phyloP scores from a whole-genome alignment of 2,329 filamentous ascomycete genomes.

The Onygena corvina region DNA sequence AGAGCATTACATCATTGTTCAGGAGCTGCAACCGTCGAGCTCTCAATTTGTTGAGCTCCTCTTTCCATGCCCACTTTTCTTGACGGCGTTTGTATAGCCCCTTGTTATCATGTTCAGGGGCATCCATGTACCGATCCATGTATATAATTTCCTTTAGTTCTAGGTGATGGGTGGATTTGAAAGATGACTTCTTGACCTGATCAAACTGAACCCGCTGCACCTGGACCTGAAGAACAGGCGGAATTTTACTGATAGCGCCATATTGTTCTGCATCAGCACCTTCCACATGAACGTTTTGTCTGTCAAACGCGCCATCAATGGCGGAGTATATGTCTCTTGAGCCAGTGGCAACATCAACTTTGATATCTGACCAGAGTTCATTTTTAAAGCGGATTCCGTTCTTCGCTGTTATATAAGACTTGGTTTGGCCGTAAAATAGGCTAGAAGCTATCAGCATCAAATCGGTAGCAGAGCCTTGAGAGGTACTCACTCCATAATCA shows the following conservation, averaged over 20 bases:
- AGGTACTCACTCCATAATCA: slow-evolving; percentile 50
- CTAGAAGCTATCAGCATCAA: no score
- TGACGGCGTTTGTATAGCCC: slow-evolving; percentile 54
- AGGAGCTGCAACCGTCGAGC: slow-evolving; percentile 35
- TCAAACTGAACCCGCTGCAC: slow-evolving; percentile 73
- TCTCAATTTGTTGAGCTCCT: slow-evolving; percentile 46
- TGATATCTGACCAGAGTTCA: slow-evolving; percentile 51
- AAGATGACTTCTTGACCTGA: slow-evolving; percentile 44
- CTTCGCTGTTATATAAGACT: slow-evolving; percentile 36
- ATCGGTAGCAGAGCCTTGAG: no score
- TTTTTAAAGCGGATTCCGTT: slow-evolving; percentile 39
- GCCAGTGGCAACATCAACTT: slow-evolving; percentile 46
- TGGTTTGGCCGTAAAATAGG: slow-evolving; percentile 40
- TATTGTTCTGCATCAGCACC: slow-evolving; percentile 50
- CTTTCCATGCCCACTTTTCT: slow-evolving; percentile 59
- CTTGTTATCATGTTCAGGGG: slow-evolving; percentile 47
- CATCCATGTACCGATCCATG: slow-evolving; percentile 73
- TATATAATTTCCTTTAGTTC: slow-evolving; percentile 70
- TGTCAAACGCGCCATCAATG: slow-evolving; percentile 73
- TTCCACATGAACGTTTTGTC: slow-evolving; percentile 58
- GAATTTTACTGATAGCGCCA: slow-evolving; percentile 60
- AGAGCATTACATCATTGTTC: slow-evolving; percentile 21
- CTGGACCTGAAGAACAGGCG: slow-evolving; percentile 77
- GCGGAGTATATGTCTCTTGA: slow-evolving; percentile 66
- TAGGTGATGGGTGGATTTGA: slow-evolving; percentile 67